A percentile compares a stretch with the other conserved stretches of the same genome.
phyloP scores from a whole-genome alignment of 2,329 filamentous ascomycete species.

The Colletotrichum magnum region DNA sequence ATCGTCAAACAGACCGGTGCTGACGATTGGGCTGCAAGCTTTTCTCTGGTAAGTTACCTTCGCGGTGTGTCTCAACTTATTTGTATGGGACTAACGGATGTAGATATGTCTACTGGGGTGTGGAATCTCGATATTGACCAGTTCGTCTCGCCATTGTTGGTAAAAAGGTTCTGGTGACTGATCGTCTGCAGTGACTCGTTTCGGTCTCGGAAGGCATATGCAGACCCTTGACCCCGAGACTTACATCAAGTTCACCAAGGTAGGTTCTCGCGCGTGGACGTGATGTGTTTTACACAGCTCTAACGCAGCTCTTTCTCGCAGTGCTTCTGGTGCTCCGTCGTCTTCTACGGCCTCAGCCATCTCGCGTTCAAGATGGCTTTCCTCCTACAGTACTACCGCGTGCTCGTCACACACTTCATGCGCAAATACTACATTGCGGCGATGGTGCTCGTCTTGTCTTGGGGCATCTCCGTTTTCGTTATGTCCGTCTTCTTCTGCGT shows the following conservation, averaged over 20 bases:
- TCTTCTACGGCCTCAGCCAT: constrained; percentile 49
- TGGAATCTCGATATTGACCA: constrained; percentile 18
- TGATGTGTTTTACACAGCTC: background rate
- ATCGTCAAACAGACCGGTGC: constrained; percentile 46
- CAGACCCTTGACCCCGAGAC: constrained; percentile 8
- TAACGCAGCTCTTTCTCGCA: constrained; percentile 23
- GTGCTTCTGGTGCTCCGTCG: constrained; percentile 49
- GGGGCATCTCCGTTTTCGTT: constrained; percentile 46
- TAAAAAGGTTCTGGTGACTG: background rate
- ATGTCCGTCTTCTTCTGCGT: constrained; percentile 44
- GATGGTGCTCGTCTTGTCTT: constrained; percentile 45
- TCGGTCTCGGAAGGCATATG: constrained; percentile 43
- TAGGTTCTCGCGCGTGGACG: constrained; percentile 1
- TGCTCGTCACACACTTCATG: constrained; percentile 47
- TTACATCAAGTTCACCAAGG: constrained; percentile 29
- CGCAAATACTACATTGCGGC: constrained; percentile 45
- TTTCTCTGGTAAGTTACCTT: constrained; percentile 42
- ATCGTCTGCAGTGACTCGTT: constrained; percentile 29
- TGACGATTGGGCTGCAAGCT: constrained; percentile 46
- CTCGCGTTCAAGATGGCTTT: constrained; percentile 51
- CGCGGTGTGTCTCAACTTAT: background rate
- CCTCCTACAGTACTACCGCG: constrained; percentile 53
- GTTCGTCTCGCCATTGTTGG: background rate
- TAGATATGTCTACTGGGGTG: constrained; percentile 30
- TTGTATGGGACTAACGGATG: background rate